Evolutionary conservation across 176 grass and related monocot genomes (phyloP).

Genomic region (Bonia amplexicaulis): DNA sequence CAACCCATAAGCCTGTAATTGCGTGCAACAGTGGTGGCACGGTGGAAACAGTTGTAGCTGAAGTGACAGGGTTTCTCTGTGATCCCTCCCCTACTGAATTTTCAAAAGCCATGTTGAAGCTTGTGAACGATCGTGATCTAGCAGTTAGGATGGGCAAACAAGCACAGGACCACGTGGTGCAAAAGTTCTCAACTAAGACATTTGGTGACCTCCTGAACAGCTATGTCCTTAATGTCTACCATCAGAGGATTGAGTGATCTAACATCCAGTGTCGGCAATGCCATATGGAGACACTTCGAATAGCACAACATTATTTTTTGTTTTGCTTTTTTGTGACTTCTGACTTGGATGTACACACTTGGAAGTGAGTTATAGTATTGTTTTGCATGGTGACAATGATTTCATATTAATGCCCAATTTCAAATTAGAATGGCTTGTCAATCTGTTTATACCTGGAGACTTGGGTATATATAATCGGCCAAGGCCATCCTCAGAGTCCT

Average conservation of each 20-base stretch:
- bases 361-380: neutral
- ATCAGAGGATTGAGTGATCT: slow-evolving; percentile 63
- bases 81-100: slow-evolving; percentile 65
- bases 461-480: neutral
- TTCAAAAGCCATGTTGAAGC: slow-evolving; percentile 69
- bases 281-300: neutral
- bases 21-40: slow-evolving; percentile 90
- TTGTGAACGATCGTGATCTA: slow-evolving; percentile 53
- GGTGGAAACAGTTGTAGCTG: slow-evolving; percentile 76
- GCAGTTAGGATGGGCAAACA: slow-evolving; percentile 59
- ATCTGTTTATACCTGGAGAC: neutral
- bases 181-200: slow-evolving; percentile 66
- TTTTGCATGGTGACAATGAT: neutral
- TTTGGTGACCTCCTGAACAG: slow-evolving; percentile 74
- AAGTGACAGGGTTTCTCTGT: slow-evolving; percentile 72
- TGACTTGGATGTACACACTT: slow-evolving; percentile 28
- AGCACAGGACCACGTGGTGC: slow-evolving; percentile 62
- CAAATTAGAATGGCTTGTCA: neutral
- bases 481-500: neutral
- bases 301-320: neutral
- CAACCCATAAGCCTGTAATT: slow-evolving; percentile 84
- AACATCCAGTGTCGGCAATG: neutral
- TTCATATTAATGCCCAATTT: neutral
- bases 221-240: slow-evolving; percentile 60
- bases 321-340: neutral